Evolutionary conservation across 2,329 filamentous ascomycete genomes (phyloP), one percentile per base, ranked within the genome.

Genomic region (Penicillium sp.): DNA sequence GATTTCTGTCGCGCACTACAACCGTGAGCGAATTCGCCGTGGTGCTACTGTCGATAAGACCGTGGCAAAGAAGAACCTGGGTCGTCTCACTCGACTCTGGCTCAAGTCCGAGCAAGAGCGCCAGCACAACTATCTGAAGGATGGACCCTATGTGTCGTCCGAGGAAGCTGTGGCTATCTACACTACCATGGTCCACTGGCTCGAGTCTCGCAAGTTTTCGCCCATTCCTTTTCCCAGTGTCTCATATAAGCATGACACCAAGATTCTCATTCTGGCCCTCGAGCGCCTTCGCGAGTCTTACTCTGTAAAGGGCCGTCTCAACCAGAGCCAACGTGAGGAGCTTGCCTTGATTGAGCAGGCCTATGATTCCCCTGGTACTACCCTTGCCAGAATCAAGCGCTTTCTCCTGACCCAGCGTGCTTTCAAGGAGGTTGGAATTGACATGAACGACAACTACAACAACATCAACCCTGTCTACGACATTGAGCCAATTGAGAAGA

Each of bases 371-470:
- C 95, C 96, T 2, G 95, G 95, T 63, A 99, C 95, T 1, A 98
- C 95, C 0, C 79, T 99, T 61, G 94, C 97, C 66, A 87, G 95
- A 61, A 99, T 99, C 81, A 99, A 99, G 84, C 91, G 95, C 53
- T 98, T 98, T 83, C 83, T 99, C 65, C 87, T 99, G 49, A 99
- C 96, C 0, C 95, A 99, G 76, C 88, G 95, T 77, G 95, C 96
- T 1, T 99, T 99, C 86, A 99, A 99, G 81, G 95, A 99, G 80
- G 95, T 99, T 49, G 95, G 94, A 59, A 99, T 99, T 69, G 95
- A 99, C 75, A 99, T 99, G 95, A 99, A 99, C 77, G 95, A 99
- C 81, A 99, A 99, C 75, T 99, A 99, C 81, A 98, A 89, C 83
- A 94, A 92, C 19, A 99, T 99, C 83, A 99, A 99, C 75, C 96